A percentile compares a stretch with the other conserved stretches of the same genome.
Evolutionary conservation across 2,329 filamentous ascomycete species (phyloP).

Genomic region (Didymella pinodella): DNA sequence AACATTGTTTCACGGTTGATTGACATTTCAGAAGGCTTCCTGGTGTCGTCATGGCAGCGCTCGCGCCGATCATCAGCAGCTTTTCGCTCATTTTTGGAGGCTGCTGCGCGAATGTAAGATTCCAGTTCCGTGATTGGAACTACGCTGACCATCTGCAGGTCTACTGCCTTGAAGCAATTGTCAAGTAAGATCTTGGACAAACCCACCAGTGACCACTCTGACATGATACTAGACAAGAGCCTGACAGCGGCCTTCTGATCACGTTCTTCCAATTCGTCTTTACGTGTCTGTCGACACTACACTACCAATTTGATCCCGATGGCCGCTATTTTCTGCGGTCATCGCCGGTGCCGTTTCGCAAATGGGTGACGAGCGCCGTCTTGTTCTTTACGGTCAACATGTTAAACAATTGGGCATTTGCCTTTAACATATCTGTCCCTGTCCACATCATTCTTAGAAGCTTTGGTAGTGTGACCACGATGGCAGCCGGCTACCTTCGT

Average conservation of each 20-base stretch:
- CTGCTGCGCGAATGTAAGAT: conserved; percentile 86
- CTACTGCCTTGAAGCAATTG: conserved; percentile 93
- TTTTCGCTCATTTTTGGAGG: conserved; percentile 91
- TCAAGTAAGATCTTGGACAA: conserved; percentile 73
- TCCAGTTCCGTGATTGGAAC: not conserved
- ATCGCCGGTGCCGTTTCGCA: conserved; percentile 80
- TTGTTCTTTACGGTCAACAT: conserved; percentile 95
- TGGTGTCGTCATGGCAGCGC: conserved; percentile 40
- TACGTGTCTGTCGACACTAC: conserved; percentile 68
- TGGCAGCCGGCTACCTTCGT: conserved; percentile 85
- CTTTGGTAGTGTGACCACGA: conserved; percentile 94
- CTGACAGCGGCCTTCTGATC: conserved; percentile 78
- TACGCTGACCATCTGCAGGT: conserved; percentile 64
- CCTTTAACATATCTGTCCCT: conserved; percentile 94
- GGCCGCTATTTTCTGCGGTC: conserved; percentile 76
- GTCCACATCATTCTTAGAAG: conserved; percentile 96
- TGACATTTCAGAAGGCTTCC: not conserved
- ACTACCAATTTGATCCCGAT: conserved; percentile 58
- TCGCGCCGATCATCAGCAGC: conserved; percentile 62
- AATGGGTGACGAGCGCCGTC: conserved; percentile 87
- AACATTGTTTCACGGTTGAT: not conserved
- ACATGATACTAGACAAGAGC: conserved; percentile 70
- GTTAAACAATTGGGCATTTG: conserved; percentile 97
- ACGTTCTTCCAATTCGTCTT: conserved; percentile 61
- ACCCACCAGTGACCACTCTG: conserved; percentile 15